Conservation (phyloP, 345 rosid genomes). For the Ceriops decandra region DNA sequence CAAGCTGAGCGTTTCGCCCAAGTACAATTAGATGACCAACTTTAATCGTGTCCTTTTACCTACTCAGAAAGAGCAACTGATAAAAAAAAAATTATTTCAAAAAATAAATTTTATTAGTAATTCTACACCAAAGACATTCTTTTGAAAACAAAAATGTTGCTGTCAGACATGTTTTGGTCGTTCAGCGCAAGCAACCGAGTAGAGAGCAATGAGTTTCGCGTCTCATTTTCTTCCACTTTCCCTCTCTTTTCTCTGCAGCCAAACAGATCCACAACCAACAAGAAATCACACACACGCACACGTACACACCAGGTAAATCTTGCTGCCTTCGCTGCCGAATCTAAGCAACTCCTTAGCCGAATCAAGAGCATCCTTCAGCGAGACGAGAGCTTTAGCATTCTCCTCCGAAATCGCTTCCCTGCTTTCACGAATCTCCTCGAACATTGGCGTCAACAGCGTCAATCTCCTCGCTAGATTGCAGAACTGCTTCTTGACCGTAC, state of each 20-base stretch:
- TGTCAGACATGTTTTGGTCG: not conserved
- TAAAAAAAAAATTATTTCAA: no score
- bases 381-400: conserved; percentile 37
- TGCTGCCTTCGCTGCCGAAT: conserved; percentile 83
- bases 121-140: not conserved
- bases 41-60: not conserved
- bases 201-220: no score
- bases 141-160: not conserved
- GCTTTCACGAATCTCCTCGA: conserved; percentile 73
- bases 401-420: conserved; percentile 53
- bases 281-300: conserved; percentile 11
- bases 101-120: no score
- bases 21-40: not conserved
- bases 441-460: conserved; percentile 76
- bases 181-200: not conserved
- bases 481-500: conserved; percentile 69
- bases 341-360: conserved; percentile 63
- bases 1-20: not conserved
- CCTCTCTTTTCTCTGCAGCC: conserved; percentile 21
- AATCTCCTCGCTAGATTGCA: conserved; percentile 71
- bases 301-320: conserved; percentile 81
- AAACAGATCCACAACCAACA: conserved; percentile 38
- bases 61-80: not conserved
- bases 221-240: not conserved
- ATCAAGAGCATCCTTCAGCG: conserved; percentile 45